phyloP scores from a whole-genome alignment of 306 rosid genomes.

The Hylodesmum podocarpum region DNA sequence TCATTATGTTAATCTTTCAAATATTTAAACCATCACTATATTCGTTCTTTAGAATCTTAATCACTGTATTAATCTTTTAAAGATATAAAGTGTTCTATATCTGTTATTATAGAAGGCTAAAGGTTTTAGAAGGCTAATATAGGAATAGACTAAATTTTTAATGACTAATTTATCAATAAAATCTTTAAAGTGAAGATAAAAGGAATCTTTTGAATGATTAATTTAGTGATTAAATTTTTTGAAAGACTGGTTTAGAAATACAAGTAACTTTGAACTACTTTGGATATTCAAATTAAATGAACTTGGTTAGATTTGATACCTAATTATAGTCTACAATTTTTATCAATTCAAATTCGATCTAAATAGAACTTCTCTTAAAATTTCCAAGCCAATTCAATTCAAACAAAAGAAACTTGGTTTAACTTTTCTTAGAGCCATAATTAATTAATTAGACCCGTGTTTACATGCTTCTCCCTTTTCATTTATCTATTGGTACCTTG shows the following conservation, averaged over 20 bases:
- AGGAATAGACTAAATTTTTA: not conserved
- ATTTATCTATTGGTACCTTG: not conserved
- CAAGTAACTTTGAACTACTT: not conserved
- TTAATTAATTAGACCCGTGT: not conserved
- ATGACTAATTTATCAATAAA: not conserved
- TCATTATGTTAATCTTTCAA: not conserved
- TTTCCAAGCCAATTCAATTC: not conserved
- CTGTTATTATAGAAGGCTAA: not conserved
- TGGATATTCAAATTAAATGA: too few relatives aligned
- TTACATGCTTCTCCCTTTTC: constrained; percentile 17
- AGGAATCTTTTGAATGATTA: not conserved
- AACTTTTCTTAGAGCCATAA: not conserved
- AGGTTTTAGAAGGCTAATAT: too few relatives aligned
- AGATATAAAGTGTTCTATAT: not conserved
- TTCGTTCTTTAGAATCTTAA: not conserved
- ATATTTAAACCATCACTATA: not conserved
- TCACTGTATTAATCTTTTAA: not conserved
- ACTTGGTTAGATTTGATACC: not conserved
- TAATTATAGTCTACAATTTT: not conserved
- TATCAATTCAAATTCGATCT: not conserved
- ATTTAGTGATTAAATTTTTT: not conserved
- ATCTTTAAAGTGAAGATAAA: not conserved
- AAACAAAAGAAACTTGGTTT: not conserved
- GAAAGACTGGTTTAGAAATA: not conserved
- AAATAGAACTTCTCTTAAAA: not conserved